phyloP scores from a whole-genome alignment of 768 basidiomycete species.

The Suillus alpinus region DNA sequence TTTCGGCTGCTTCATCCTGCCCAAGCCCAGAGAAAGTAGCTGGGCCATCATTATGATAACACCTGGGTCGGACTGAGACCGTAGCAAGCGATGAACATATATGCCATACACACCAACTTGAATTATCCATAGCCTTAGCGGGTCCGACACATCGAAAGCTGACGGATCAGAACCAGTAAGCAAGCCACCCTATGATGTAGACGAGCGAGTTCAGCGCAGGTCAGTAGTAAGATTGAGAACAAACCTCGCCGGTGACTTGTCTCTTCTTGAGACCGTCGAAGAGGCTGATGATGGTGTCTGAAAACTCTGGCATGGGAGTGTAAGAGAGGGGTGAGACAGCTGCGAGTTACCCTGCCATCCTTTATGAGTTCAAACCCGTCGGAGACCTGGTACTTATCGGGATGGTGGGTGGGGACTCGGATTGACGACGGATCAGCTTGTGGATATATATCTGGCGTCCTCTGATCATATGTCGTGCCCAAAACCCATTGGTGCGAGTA shows the following conservation, averaged over 20 bases:
- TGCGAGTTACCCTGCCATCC: not conserved
- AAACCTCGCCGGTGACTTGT: slow-evolving; percentile 27
- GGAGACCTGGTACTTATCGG: too few species aligned
- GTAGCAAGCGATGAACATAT: not conserved
- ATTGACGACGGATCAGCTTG: too few species aligned
- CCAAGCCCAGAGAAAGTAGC: slow-evolving; percentile 60
- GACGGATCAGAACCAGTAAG: slow-evolving; percentile 76
- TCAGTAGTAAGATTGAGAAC: slow-evolving; percentile 1
- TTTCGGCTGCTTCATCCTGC: slow-evolving; percentile 79
- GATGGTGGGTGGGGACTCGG: not conserved
- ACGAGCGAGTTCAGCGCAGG: not conserved
- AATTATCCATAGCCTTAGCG: slow-evolving; percentile 73
- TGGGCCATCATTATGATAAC: slow-evolving; percentile 85
- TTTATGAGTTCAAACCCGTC: not conserved
- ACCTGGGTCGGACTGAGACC: slow-evolving; percentile 31
- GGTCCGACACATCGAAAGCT: slow-evolving; percentile 58
- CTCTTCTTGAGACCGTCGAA: slow-evolving; percentile 18
- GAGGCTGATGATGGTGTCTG: slow-evolving; percentile 41
- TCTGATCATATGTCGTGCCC: not conserved
- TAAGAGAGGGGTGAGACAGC: slow-evolving; percentile 20
- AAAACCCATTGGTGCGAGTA: too few species aligned
- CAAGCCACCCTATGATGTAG: slow-evolving; percentile 59
- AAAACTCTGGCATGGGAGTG: slow-evolving; percentile 37
- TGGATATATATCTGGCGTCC: not conserved
- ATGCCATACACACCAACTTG: slow-evolving; percentile 54